These are phyloP conservation scores for Globisporangium mamillatum DNA, from an alignment of 352 stramenopile genomes.

Conservation along the genomic window DNA sequence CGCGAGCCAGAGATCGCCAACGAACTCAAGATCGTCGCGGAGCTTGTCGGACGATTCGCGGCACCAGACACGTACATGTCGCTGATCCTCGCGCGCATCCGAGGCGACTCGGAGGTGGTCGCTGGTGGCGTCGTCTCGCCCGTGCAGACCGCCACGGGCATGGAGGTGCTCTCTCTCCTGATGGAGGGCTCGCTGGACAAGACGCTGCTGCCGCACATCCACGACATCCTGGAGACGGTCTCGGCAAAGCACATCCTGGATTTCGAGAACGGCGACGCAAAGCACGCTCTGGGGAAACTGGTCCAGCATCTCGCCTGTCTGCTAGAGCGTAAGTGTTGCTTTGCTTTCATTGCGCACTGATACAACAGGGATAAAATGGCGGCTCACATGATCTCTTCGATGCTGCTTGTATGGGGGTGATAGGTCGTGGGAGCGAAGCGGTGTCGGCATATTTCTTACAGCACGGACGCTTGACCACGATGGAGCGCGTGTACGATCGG, in stretches of 20 bases:
- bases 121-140: conserved; percentile 21
- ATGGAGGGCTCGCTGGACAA: conserved; percentile 59
- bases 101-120: conserved; percentile 46
- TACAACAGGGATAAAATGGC: background rate
- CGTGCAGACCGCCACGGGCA: conserved; percentile 20
- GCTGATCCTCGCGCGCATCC: conserved; percentile 57
- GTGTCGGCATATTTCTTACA: conserved; percentile 58
- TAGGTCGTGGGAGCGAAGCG: conserved; percentile 40
- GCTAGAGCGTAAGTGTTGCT: conserved; percentile 39
- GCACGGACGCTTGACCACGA: conserved; percentile 39
- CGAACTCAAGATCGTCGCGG: conserved; percentile 35
- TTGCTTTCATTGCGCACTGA: conserved; percentile 1
- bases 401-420: background rate
- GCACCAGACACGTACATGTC: conserved; percentile 63
- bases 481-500: conserved; percentile 34
- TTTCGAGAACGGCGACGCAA: conserved; percentile 39
- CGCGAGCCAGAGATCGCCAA: conserved; percentile 26
- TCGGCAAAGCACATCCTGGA: conserved; percentile 34
- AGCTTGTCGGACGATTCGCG: conserved; percentile 62
- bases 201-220: conserved; percentile 53
- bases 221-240: conserved; percentile 49
- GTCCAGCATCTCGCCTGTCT: conserved; percentile 34
- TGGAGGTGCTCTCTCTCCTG: conserved; percentile 55
- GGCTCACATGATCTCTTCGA: background rate
- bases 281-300: conserved; percentile 30